Percentiles rank a stretch among this genome's conserved stretches.
Conservation (phyloP, 192 early-diverging fungal genomes). For the Dissophora globulifera region DNA sequence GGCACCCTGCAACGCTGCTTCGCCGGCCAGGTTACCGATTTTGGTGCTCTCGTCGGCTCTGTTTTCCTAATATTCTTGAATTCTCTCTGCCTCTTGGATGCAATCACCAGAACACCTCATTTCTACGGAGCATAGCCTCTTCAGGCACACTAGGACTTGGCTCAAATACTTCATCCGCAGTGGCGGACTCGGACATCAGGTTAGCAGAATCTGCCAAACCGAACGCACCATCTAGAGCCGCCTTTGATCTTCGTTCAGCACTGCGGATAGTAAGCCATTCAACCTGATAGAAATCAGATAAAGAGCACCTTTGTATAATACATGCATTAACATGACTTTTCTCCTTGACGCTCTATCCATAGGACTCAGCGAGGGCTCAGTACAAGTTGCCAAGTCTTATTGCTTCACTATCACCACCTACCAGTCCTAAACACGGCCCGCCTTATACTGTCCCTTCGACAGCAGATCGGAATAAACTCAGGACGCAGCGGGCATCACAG, state of each 20-base stretch:
- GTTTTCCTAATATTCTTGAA: too few species aligned
- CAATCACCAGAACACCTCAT: too few species aligned
- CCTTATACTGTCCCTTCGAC: conserved; percentile 30
- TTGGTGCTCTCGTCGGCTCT: too few species aligned
- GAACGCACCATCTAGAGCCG: too few species aligned
- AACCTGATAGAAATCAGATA: background rate
- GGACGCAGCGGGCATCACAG: conserved; percentile 15
- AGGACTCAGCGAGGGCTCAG: conserved; percentile 32
- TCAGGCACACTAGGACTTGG: too few species aligned
- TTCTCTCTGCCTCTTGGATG: too few species aligned
- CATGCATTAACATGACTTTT: too few species aligned
- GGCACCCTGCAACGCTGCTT: too few species aligned
- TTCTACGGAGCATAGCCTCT: too few species aligned
- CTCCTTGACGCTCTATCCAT: background rate
- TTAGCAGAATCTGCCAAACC: too few species aligned
- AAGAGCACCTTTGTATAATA: too few species aligned
- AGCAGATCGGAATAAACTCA: conserved; percentile 22
- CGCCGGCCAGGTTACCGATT: too few species aligned
- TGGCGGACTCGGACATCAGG: background rate
- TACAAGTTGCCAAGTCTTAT: conserved; percentile 30
- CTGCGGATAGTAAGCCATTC: conserved; percentile 7
- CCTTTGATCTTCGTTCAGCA: conserved; percentile 14
- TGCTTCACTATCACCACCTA: conserved; percentile 31
- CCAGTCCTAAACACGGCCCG: conserved; percentile 21
- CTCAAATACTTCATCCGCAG: background rate